Conservation (phyloP, 2,329 filamentous ascomycete species). For the Pezizomycotina sp. region DNA sequence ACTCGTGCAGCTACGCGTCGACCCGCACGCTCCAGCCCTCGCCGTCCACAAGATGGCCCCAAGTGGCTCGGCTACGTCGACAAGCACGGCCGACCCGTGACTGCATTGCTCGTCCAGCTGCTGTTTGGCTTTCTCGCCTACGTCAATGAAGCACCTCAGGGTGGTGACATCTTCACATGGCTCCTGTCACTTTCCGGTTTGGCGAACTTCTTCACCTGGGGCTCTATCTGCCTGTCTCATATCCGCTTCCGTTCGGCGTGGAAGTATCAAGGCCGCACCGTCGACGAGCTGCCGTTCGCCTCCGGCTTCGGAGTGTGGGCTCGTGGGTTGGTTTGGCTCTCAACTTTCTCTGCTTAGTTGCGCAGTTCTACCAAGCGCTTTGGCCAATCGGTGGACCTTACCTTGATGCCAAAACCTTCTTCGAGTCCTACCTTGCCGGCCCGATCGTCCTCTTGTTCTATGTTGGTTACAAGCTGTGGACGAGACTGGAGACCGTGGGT, state of each 20-base stretch:
- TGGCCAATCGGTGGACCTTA: conserved; percentile 12
- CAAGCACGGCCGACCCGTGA: conserved; percentile 32
- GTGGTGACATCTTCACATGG: conserved; percentile 44
- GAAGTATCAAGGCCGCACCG: conserved; percentile 39
- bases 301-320: conserved; percentile 43
- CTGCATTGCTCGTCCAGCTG: conserved; percentile 8
- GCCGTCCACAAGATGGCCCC: conserved; percentile 34
- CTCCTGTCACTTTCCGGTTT: conserved; percentile 47
- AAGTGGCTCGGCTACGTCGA: conserved; percentile 34
- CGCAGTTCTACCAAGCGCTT: conserved; percentile 33
- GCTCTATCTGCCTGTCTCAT: conserved; percentile 47
- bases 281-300: conserved; percentile 48
- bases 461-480: conserved; percentile 44
- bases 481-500: conserved; percentile 41
- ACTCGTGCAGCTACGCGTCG: conserved; percentile 38
- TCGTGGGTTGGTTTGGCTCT: conserved; percentile 46
- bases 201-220: conserved; percentile 49
- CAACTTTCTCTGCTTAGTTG: conserved; percentile 38
- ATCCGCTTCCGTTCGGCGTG: conserved; percentile 51
- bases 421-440: conserved; percentile 39
- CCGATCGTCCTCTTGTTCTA: conserved; percentile 42
- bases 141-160: conserved; percentile 28
- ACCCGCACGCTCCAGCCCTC: conserved; percentile 41
- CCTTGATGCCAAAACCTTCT: conserved; percentile 35
- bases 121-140: conserved; percentile 18